Percentiles rank a stretch among this genome's conserved stretches.
These are phyloP conservation scores for Exophiala bonariae DNA, from an alignment of 2,329 filamentous ascomycete species.

Conservation along the genomic window DNA sequence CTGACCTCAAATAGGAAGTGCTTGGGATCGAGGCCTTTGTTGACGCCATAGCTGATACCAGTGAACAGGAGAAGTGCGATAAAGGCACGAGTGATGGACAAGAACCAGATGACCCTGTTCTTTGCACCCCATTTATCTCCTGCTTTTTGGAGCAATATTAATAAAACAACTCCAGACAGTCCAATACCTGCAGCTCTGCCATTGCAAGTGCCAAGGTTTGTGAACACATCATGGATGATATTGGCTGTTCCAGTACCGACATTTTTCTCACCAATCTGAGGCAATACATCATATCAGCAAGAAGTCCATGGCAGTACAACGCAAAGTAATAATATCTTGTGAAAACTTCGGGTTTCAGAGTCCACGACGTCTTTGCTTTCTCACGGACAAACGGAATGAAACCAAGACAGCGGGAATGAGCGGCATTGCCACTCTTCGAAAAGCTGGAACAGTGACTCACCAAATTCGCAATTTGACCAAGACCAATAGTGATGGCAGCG, in stretches of 20 bases:
- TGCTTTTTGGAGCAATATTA: slow-evolving; percentile 57
- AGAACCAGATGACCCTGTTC: slow-evolving; percentile 58
- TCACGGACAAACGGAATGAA: too few relatives aligned
- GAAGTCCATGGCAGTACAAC: too few relatives aligned
- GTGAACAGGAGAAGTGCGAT: slow-evolving; percentile 63
- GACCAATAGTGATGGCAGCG: slow-evolving; percentile 64
- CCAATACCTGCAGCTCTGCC: slow-evolving; percentile 61
- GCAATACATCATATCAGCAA: too few relatives aligned
- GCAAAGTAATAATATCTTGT: too few relatives aligned
- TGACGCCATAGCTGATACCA: slow-evolving; percentile 63
- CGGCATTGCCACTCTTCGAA: too few relatives aligned
- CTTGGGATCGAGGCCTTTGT: slow-evolving; percentile 46
- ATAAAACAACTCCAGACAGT: slow-evolving; percentile 56
- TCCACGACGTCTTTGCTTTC: too few relatives aligned
- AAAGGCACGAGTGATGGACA: slow-evolving; percentile 62
- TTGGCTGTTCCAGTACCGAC: slow-evolving; percentile 55
- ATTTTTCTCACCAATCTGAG: slow-evolving; percentile 51
- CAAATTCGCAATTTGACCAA: slow-evolving; percentile 64
- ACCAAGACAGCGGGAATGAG: too few relatives aligned
- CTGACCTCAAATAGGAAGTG: slow-evolving; percentile 59
- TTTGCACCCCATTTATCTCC: slow-evolving; percentile 61
- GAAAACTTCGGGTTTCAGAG: too few relatives aligned
- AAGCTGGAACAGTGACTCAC: too few relatives aligned
- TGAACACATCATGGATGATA: slow-evolving; percentile 61
- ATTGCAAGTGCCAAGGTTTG: slow-evolving; percentile 57